These are phyloP conservation scores for Pyrus communis DNA, from an alignment of 306 rosid species.

Conservation along the genomic window DNA sequence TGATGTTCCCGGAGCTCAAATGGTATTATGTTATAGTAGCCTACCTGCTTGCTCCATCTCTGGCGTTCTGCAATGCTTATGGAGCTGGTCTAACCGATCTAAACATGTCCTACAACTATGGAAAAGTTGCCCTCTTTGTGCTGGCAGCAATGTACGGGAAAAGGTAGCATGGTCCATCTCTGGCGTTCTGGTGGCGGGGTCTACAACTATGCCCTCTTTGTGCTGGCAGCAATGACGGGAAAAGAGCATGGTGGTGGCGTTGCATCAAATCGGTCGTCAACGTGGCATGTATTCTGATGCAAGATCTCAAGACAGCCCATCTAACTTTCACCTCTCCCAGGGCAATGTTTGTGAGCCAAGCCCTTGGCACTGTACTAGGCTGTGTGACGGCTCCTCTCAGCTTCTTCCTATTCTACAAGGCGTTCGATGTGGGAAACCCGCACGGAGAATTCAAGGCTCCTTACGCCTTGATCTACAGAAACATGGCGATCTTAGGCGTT, in stretches of 20 bases:
- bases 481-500: slow-evolving; percentile 51
- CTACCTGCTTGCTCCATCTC: slow-evolving; percentile 68
- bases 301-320: slow-evolving; percentile 86
- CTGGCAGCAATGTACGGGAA: slow-evolving; percentile 44
- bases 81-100: slow-evolving; percentile 94
- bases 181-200: too few species aligned
- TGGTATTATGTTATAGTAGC: slow-evolving; percentile 40
- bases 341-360: slow-evolving; percentile 84
- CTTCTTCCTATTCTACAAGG: slow-evolving; percentile 72
- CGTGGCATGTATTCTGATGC: slow-evolving; percentile 82
- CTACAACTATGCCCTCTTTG: slow-evolving; percentile 79
- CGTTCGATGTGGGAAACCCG: slow-evolving; percentile 63
- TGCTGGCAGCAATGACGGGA: slow-evolving; percentile 53
- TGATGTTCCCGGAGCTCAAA: slow-evolving; percentile 50
- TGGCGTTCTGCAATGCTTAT: slow-evolving; percentile 90
- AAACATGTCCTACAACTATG: slow-evolving; percentile 95
- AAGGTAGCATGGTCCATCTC: slow-evolving; percentile 39
- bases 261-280: slow-evolving; percentile 67
- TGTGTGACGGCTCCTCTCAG: slow-evolving; percentile 70
- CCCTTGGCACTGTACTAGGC: slow-evolving; percentile 64
- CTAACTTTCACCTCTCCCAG: slow-evolving; percentile 74
- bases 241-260: slow-evolving; percentile 39
- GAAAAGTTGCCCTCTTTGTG: slow-evolving; percentile 71
- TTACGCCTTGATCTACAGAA: slow-evolving; percentile 58
- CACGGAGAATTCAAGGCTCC: slow-evolving; percentile 92